Evolutionary conservation across 352 stramenopile species (phyloP).

Genomic region (Pythium scleroteichum): DNA sequence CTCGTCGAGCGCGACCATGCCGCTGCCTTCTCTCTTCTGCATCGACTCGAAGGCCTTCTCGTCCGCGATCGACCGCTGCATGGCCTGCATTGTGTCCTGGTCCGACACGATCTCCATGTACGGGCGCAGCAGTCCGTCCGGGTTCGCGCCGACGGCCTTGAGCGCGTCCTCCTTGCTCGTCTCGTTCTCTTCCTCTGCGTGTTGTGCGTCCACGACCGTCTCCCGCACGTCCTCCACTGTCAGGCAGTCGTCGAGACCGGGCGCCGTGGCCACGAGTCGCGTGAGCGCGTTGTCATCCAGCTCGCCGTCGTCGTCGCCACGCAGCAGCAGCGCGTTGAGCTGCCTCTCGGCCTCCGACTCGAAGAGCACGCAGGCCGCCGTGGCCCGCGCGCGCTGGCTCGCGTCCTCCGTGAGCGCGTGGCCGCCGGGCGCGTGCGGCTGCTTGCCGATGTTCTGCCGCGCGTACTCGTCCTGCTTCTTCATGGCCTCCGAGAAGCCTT

Average conservation of each 20-base stretch:
- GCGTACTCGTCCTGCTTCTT: conserved; percentile 82
- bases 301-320: conserved; percentile 3
- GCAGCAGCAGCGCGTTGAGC: conserved; percentile 37
- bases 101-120: conserved; percentile 72
- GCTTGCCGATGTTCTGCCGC: conserved; percentile 78
- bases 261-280: conserved; percentile 49
- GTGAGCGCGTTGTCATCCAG: conserved; percentile 39
- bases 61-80: conserved; percentile 57
- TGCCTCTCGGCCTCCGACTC: conserved; percentile 33
- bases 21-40: conserved; percentile 40
- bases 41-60: conserved; percentile 66
- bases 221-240: conserved; percentile 43
- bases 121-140: conserved; percentile 49
- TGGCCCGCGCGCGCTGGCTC: background rate
- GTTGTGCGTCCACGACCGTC: background rate
- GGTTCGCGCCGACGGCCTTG: conserved; percentile 58
- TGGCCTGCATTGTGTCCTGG: conserved; percentile 46
- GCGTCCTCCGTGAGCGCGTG: conserved; percentile 50
- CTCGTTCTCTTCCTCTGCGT: background rate
- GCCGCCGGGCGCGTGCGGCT: conserved; percentile 66
- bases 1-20: conserved; percentile 65
- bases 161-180: conserved; percentile 1
- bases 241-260: conserved; percentile 56
- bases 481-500: conserved; percentile 64
- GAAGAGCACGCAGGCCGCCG: conserved; percentile 7